A percentile compares a stretch with the other conserved stretches of the same genome.
phyloP scores from a whole-genome alignment of 129 eudicot species.

The Artemisia argyi region DNA sequence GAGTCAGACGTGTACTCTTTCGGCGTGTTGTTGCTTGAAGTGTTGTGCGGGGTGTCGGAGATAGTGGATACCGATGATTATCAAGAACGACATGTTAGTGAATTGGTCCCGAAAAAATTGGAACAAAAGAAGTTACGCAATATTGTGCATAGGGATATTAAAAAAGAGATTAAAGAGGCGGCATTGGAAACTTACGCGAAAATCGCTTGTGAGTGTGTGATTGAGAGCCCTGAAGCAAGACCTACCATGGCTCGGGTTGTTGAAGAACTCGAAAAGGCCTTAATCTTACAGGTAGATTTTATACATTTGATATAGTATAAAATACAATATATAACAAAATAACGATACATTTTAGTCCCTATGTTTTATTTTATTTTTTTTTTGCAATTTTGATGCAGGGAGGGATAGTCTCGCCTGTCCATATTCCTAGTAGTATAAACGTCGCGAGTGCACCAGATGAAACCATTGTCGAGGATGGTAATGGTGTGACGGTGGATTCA shows the following conservation, averaged over 20 bases:
- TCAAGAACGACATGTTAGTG: conserved; percentile 35
- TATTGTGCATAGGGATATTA: conserved; percentile 24
- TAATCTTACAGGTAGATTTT: conserved; percentile 29
- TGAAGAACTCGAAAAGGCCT: conserved; percentile 33
- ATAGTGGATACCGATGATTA: conserved; percentile 38
- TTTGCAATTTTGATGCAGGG: conserved; percentile 3
- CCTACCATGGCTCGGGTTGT: conserved; percentile 33
- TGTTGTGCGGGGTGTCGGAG: conserved; percentile 33
- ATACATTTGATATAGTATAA: too few species aligned
- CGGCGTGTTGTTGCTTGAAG: conserved; percentile 35
- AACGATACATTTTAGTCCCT: too few species aligned
- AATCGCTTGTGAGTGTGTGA: conserved; percentile 29
- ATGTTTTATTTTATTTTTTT: too few species aligned
- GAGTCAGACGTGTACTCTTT: conserved; percentile 29
- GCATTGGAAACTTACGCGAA: conserved; percentile 30
- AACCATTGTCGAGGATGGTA: not conserved
- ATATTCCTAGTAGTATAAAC: not conserved
- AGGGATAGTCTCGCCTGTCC: not conserved
- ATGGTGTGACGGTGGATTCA: not conserved
- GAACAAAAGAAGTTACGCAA: conserved; percentile 23
- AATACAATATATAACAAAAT: not conserved
- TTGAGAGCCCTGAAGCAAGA: conserved; percentile 15
- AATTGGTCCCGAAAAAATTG: conserved; percentile 40
- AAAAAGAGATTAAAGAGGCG: conserved; percentile 23
- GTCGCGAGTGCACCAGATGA: not conserved